These are phyloP conservation scores for Xylariaceae sp. DNA, from an alignment of 2,329 filamentous ascomycete genomes.

Conservation along the genomic window DNA sequence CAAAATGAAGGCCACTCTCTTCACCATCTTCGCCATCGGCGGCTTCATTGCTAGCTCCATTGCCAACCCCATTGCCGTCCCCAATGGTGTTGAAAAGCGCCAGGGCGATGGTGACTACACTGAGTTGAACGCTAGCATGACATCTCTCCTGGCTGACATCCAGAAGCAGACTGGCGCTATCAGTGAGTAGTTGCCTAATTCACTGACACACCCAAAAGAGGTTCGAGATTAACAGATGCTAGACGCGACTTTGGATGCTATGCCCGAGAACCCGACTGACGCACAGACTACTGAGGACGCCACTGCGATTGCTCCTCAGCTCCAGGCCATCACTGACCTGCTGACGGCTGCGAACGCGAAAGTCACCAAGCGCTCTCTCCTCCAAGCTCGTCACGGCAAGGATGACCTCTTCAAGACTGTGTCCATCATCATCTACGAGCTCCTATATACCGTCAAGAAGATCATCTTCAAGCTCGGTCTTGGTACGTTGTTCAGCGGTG, in stretches of 20 bases:
- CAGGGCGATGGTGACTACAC: conserved; percentile 32
- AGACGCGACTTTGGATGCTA: conserved; percentile 31
- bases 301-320: conserved; percentile 32
- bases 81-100: conserved; percentile 31
- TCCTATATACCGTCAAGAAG: conserved; percentile 35
- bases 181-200: conserved; percentile 25
- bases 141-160: conserved; percentile 31
- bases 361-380: conserved; percentile 29
- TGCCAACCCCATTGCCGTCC: conserved; percentile 30
- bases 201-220: neutral
- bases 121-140: conserved; percentile 29
- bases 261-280: conserved; percentile 27
- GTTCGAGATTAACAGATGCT: conserved; percentile 17
- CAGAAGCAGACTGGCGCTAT: conserved; percentile 36
- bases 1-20: conserved; percentile 37
- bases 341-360: conserved; percentile 24
- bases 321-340: conserved; percentile 32
- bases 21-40: conserved; percentile 35
- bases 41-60: conserved; percentile 35
- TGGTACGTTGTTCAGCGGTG: conserved; percentile 25
- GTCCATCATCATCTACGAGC: conserved; percentile 33
- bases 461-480: conserved; percentile 39
- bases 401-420: conserved; percentile 35
- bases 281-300: conserved; percentile 25
- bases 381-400: conserved; percentile 28